These are phyloP conservation scores for Hibiscus syriacus DNA, from an alignment of 345 rosid species.

Conservation along the genomic window DNA sequence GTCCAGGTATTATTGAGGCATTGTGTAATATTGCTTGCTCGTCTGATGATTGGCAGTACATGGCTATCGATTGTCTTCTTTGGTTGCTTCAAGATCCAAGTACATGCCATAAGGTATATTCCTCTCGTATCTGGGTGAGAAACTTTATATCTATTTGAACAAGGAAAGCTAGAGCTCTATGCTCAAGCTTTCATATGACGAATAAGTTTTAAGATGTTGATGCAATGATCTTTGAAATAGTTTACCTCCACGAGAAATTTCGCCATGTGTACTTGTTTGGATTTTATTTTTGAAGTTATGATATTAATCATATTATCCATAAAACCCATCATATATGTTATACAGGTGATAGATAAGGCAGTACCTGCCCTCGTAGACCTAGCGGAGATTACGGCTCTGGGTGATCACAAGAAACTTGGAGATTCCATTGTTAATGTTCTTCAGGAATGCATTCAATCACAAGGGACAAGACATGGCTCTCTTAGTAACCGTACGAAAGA, in stretches of 20 bases:
- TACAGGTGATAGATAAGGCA: constrained; percentile 62
- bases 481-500: constrained; percentile 55
- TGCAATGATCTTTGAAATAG: not conserved
- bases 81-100: constrained; percentile 95
- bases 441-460: constrained; percentile 67
- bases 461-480: constrained; percentile 39
- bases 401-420: constrained; percentile 92
- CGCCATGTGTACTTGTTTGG: not conserved
- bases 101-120: constrained; percentile 69
- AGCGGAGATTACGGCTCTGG: constrained; percentile 68
- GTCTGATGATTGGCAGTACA: constrained; percentile 99
- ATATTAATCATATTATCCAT: not conserved
- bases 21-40: constrained; percentile 90
- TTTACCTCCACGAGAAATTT: too few relatives aligned
- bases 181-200: too few relatives aligned
- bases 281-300: not conserved
- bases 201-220: not conserved
- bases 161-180: not conserved
- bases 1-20: constrained; percentile 85
- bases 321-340: constrained; percentile 8
- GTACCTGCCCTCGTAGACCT: constrained; percentile 86
- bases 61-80: constrained; percentile 97
- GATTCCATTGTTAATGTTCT: constrained; percentile 72
- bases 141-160: not conserved
- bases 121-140: not conserved